Percentiles rank a stretch among this genome's conserved stretches.
Evolutionary conservation across 129 eudicot species (phyloP).

Genomic region (Sambucus nigra): DNA sequence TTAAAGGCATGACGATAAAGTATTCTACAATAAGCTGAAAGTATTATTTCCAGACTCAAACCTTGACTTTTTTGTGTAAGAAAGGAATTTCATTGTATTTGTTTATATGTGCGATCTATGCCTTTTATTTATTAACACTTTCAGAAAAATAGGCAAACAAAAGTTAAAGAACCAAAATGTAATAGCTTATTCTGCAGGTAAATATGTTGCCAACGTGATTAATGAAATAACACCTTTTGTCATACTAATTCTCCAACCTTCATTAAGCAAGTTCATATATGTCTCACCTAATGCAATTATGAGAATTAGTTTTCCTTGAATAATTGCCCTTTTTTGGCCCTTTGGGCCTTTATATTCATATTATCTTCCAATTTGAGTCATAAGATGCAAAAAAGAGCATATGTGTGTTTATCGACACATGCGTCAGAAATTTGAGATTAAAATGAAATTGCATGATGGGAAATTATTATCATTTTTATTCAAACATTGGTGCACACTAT

Average conservation of each 20-base stretch:
- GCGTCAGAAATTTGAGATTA: too few species aligned
- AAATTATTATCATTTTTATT: too few species aligned
- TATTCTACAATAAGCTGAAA: conserved; percentile 13
- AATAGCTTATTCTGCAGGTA: conserved; percentile 10
- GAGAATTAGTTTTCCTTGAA: conserved; percentile 7
- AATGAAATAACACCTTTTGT: conserved; percentile 13
- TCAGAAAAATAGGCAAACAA: conserved; percentile 13
- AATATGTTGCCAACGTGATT: neutral
- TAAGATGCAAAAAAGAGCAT: too few species aligned
- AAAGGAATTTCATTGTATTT: conserved; percentile 6
- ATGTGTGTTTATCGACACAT: too few species aligned
- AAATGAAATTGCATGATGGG: too few species aligned
- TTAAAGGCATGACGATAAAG: conserved; percentile 10
- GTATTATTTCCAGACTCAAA: conserved; percentile 19
- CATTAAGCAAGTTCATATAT: conserved; percentile 15
- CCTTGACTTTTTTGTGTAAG: conserved; percentile 18
- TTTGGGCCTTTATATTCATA: too few species aligned
- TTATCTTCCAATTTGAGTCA: too few species aligned
- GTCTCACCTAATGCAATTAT: conserved; percentile 12
- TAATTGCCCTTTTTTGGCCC: too few species aligned
- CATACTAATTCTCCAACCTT: conserved; percentile 12
- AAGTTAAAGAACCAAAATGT: conserved; percentile 10
- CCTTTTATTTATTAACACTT: neutral
- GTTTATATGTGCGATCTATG: neutral
- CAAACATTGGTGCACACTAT: too few species aligned